Base-by-base conservation (phyloP, 2,329 filamentous ascomycete genomes). In the Cladosporium halotolerans region DNA sequence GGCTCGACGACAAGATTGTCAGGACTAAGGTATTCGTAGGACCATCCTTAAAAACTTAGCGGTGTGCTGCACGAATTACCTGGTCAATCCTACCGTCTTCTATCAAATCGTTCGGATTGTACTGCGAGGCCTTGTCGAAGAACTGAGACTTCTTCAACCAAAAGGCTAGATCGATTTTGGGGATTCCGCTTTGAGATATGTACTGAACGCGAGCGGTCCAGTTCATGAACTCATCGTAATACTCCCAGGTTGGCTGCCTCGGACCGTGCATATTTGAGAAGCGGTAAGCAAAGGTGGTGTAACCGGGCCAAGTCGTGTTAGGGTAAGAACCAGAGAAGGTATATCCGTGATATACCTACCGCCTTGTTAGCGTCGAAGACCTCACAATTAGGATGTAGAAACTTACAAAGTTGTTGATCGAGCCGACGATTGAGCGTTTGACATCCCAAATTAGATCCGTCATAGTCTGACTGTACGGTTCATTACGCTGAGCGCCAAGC, bases 271-370 rank as follows among this genome's bases (percentile, higher is more conserved):
- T 68, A n/a, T 74, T 72, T 0, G 69, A 68, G 51, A 72, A 76
- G 0, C 63, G 39, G 55, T 74, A 78, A 5, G 49, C 54, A 53
- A 78, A 78, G 0, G 74, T 66, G 0, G 71, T 72, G 48, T 70
- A 76, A 0, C 72, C 73, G 0, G 76, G 76, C 76, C 76, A 79
- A 0, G 76, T 77, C 0, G 76, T 78, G 45, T 73, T 70, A 0
- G 61, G 60, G 50, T 77, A 78, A 4, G 69, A 57, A 2, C 70
- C 71, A 0, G 68, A 67, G 46, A 72, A 75, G 0, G 73, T 60
- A 43, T 65, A 65, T 0, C 75, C 76, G 54, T 79, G 76, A 7
- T 77, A 58, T 4, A 51, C 48, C 48, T 51, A 9, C 2, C 23
- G 7, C 7, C 23, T 28, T 28, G 23, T 28, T 7, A 28, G 23